A percentile compares a stretch with the other conserved stretches of the same genome.
Evolutionary conservation across 2,329 filamentous ascomycete species (phyloP).

Genomic region (Claviceps spartinae): DNA sequence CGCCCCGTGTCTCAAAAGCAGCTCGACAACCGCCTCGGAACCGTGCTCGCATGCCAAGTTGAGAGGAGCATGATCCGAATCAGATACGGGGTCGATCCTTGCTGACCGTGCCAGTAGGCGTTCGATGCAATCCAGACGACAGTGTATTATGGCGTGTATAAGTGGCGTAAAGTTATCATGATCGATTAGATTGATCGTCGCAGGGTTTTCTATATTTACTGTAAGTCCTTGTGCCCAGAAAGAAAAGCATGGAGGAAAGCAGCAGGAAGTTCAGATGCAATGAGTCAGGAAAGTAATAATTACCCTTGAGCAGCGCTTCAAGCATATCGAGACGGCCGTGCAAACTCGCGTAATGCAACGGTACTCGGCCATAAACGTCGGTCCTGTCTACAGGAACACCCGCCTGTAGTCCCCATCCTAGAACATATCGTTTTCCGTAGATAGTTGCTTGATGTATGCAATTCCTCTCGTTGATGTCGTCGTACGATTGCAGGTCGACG

Average conservation of each 20-base stretch:
- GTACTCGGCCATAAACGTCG: conserved; percentile 88
- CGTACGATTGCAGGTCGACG: conserved; percentile 83
- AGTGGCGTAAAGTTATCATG: conserved; percentile 95
- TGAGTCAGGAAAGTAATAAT: conserved; percentile 7
- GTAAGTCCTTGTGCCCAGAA: background rate
- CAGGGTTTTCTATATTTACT: conserved; percentile 41
- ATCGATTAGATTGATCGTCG: conserved; percentile 77
- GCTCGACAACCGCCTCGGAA: conserved; percentile 68
- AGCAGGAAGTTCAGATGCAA: background rate
- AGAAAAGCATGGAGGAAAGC: background rate
- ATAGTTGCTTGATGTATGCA: conserved; percentile 95
- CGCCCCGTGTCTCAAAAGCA: conserved; percentile 69
- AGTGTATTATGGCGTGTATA: conserved; percentile 88
- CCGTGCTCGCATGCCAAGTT: conserved; percentile 94
- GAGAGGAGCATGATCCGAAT: conserved; percentile 83
- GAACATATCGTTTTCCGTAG: conserved; percentile 69
- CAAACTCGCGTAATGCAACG: conserved; percentile 92
- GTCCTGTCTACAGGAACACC: conserved; percentile 66
- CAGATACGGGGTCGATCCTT: conserved; percentile 73
- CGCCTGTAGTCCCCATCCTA: conserved; percentile 60
- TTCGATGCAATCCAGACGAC: conserved; percentile 67
- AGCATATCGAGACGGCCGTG: conserved; percentile 81
- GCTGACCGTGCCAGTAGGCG: conserved; percentile 64
- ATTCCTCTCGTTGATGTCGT: conserved; percentile 96
- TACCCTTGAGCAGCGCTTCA: conserved; percentile 54